Evolutionary conservation across 768 basidiomycete species (phyloP), one percentile per base, ranked within the genome.

Genomic region (Nidularia sp.): DNA sequence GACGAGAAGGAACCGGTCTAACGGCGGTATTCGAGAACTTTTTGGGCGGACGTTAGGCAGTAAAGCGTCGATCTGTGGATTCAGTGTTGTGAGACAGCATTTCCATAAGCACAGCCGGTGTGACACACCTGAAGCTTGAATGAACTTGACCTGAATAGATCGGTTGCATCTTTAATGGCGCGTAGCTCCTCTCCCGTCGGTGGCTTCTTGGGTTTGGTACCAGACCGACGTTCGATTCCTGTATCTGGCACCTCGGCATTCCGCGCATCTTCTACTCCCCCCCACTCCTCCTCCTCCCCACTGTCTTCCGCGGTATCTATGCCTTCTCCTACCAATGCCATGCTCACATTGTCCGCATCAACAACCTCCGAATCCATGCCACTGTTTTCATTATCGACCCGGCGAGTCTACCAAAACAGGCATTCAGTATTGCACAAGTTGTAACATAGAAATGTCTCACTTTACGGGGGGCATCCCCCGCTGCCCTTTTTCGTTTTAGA

Each of bases 51-150:
- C 74, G 61, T 87, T 86, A 6, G 91, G 86, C 15, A 95, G 73
- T 9, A 95, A 72, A 0, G 86, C 88, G 53, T 91, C 88, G 57
- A 91, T 86, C 88, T 93, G 32, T 35, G 13, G 47, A 48, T 8
- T 60, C 55, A 35, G 10, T 52, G 59, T n/a, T n/a, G n/a, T 47
- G n/a, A 47, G 47, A 31, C 34, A 52, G n/a, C 34, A 52, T n/a
- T 10, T 12, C 15, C 35, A 47, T 2, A 45, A 35, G 39, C n/a
- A 5, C 6, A 36, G 25, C 33, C 35, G 7, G 4, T 22, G 43
- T 29, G 8, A 55, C 72, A 8, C 45, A 88, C 89, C 78, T 94
- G 90, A 6, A 95, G 76, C 59, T 91, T 90, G 74, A 95, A 94
- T 2, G 88, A 81, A 50, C 75, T 86, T 0, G 91, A 93, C 59